Evolutionary conservation across 192 early-diverging fungal genomes (phyloP).

Genomic region (Dispira parvispora): DNA sequence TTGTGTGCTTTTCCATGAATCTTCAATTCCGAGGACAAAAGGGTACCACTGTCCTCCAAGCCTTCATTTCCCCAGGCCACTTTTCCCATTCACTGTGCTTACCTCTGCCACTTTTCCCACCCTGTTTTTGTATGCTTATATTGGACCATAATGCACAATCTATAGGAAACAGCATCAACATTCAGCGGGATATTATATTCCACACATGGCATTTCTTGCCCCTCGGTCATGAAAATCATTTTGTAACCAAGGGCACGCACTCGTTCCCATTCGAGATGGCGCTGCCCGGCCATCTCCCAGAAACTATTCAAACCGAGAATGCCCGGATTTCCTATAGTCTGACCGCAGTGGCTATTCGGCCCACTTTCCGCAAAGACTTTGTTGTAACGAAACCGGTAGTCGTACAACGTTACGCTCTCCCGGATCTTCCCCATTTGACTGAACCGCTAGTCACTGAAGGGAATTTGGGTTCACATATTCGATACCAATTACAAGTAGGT

Average conservation of each 20-base stretch:
- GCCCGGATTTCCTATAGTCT: not conserved
- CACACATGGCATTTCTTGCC: conserved; percentile 9
- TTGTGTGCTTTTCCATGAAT: too few relatives aligned
- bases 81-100: not conserved
- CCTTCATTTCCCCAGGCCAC: not conserved
- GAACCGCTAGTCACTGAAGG: not conserved
- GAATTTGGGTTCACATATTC: not conserved
- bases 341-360: conserved; percentile 2
- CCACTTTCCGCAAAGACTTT: conserved; percentile 6
- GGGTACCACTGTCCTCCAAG: not conserved
- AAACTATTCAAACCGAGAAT: not conserved
- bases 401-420: conserved; percentile 1
- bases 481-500: not conserved
- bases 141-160: not conserved
- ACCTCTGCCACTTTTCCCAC: not conserved
- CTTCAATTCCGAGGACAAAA: too few relatives aligned
- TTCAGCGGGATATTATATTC: not conserved
- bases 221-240: not conserved
- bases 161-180: not conserved
- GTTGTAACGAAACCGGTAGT: not conserved
- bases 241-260: not conserved
- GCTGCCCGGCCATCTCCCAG: conserved; percentile 4
- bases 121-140: not conserved
- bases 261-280: not conserved
- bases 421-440: not conserved